These are phyloP conservation scores for Xylaria sp. DNA, from an alignment of 2,329 filamentous ascomycete species.

Conservation along the genomic window DNA sequence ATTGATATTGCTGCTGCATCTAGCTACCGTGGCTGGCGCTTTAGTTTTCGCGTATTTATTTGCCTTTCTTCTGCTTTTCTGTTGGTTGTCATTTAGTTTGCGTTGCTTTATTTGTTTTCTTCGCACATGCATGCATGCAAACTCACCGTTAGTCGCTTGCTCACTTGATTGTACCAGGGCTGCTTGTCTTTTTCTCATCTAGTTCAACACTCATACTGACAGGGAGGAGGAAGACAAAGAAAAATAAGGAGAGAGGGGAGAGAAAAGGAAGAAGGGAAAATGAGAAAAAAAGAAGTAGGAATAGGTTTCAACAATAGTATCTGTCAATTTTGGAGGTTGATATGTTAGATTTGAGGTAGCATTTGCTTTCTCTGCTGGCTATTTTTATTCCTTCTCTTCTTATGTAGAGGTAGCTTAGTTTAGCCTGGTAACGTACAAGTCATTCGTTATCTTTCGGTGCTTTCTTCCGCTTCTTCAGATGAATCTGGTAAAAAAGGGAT, in stretches of 20 bases:
- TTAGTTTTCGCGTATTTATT: constrained; percentile 7
- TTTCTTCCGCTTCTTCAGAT: background rate
- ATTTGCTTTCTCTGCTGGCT: constrained; percentile 14
- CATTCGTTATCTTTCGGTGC: constrained; percentile 23
- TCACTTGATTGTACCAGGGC: constrained; percentile 34
- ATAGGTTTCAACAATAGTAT: constrained; percentile 31
- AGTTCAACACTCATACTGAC: constrained; percentile 25
- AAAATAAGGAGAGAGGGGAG: too few species aligned
- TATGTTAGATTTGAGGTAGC: constrained; percentile 18
- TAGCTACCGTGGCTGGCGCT: background rate
- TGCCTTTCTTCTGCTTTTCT: constrained; percentile 1
- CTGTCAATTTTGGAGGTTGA: background rate
- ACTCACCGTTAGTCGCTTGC: constrained; percentile 22
- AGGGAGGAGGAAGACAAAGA: background rate
- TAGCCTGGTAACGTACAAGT: constrained; percentile 27
- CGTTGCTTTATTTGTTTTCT: background rate
- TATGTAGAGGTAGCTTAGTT: constrained; percentile 32
- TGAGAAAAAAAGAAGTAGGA: too few species aligned
- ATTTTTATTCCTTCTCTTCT: constrained; percentile 6
- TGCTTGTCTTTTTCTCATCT: background rate
- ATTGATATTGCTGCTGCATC: constrained; percentile 1
- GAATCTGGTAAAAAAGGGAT: background rate
- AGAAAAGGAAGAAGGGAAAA: background rate
- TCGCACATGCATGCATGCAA: background rate
- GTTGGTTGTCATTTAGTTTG: background rate